Conservation (phyloP, 805 yeast genomes). For the Wickerhamomyces strasburgensis region DNA sequence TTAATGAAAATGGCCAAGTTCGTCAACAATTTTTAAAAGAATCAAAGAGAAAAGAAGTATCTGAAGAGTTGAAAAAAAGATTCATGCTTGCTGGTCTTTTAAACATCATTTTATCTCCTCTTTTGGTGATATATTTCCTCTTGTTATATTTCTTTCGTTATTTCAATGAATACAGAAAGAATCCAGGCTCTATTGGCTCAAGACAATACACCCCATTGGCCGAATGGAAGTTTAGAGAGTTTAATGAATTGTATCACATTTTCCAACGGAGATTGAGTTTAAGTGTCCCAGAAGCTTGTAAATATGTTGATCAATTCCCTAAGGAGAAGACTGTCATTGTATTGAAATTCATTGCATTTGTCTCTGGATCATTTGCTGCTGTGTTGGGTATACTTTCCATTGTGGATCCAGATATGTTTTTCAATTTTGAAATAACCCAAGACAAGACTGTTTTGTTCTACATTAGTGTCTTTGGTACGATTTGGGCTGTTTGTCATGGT, state of each 20-base stretch:
- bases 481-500: conserved; percentile 78
- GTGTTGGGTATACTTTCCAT: conserved; percentile 72
- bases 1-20: conserved; percentile 78
- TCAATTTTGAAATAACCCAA: conserved; percentile 81
- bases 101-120: conserved; percentile 79
- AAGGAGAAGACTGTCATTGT: conserved; percentile 59
- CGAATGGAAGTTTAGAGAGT: conserved; percentile 92
- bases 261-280: conserved; percentile 74
- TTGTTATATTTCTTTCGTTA: conserved; percentile 82
- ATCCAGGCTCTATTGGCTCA: conserved; percentile 77
- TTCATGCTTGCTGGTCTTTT: conserved; percentile 85
- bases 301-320: conserved; percentile 89
- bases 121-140: conserved; percentile 77
- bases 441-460: conserved; percentile 83
- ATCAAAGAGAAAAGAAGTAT: conserved; percentile 57
- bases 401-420: conserved; percentile 84
- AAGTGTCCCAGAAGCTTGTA: conserved; percentile 74
- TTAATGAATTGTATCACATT: conserved; percentile 86
- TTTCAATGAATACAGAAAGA: conserved; percentile 86
- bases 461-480: conserved; percentile 80
- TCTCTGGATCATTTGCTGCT: conserved; percentile 87
- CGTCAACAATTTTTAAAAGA: conserved; percentile 68
- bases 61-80: conserved; percentile 68
- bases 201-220: conserved; percentile 93
- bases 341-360: conserved; percentile 59